A percentile compares a stretch with the other conserved stretches of the same genome.
Evolutionary conservation across 495 filamentous ascomycete species (phyloP).

Genomic region (Xylaria cubensis): DNA sequence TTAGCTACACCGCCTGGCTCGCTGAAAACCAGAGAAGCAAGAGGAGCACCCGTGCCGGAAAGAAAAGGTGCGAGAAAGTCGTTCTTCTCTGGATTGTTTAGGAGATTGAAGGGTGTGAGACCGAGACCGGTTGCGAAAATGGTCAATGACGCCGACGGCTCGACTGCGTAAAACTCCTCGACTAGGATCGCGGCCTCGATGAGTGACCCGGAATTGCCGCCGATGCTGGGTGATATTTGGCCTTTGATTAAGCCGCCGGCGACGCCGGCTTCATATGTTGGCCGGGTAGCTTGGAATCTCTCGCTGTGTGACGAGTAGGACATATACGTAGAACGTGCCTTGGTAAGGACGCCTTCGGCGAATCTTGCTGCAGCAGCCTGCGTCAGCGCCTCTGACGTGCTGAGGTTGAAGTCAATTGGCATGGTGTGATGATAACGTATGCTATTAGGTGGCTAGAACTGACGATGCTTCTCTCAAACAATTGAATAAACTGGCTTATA

Average conservation of each 20-base stretch:
- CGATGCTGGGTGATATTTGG: slow-evolving; percentile 51
- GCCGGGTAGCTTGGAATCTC: background rate
- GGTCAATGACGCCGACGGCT: slow-evolving; percentile 54
- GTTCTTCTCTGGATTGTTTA: background rate
- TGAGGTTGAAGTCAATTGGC: slow-evolving; percentile 8
- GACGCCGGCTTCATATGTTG: background rate
- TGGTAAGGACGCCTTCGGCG: background rate
- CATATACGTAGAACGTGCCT: background rate
- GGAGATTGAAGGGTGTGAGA: slow-evolving; percentile 51
- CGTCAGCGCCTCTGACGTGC: background rate
- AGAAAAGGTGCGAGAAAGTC: slow-evolving; percentile 50
- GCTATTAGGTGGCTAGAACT: background rate
- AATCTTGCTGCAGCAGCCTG: background rate
- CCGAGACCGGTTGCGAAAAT: slow-evolving; percentile 61
- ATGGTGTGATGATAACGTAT: background rate
- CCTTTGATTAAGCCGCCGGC: slow-evolving; percentile 49
- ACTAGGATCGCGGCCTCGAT: slow-evolving; percentile 57
- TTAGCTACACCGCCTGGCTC: slow-evolving; percentile 61
- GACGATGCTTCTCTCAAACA: background rate
- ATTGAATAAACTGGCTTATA: background rate
- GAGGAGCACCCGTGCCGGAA: slow-evolving; percentile 43
- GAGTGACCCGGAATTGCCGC: slow-evolving; percentile 52
- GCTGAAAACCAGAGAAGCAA: slow-evolving; percentile 59
- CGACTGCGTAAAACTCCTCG: slow-evolving; percentile 60
- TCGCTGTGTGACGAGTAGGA: background rate